A percentile compares a stretch with the other conserved stretches of the same genome.
These are phyloP conservation scores for Cladophialophora psammophila DNA, from an alignment of 2,329 filamentous ascomycete genomes.

Conservation along the genomic window DNA sequence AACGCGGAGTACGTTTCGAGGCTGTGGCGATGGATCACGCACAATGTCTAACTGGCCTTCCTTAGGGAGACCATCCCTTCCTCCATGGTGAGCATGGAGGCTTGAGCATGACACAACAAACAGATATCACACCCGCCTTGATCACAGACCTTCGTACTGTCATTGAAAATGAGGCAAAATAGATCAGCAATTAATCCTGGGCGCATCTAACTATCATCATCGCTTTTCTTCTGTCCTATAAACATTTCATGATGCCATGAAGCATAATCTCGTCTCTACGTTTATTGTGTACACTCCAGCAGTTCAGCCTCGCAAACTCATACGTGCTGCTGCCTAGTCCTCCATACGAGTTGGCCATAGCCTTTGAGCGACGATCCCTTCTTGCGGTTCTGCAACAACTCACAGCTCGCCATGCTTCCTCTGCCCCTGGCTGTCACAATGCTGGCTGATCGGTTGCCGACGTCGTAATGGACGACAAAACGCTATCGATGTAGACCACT, in stretches of 20 bases:
- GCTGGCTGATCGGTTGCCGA: neutral
- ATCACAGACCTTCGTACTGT: too few relatives aligned
- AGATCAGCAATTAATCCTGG: neutral
- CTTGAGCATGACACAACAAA: neutral
- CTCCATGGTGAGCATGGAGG: neutral
- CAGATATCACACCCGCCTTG: neutral
- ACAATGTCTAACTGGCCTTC: slow-evolving; percentile 16
- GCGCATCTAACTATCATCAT: neutral
- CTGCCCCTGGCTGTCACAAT: neutral
- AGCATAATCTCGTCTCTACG: slow-evolving; percentile 18
- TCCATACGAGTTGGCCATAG: neutral
- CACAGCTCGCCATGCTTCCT: neutral
- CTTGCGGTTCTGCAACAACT: neutral
- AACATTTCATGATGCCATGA: slow-evolving; percentile 20
- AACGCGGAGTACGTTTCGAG: slow-evolving; percentile 31
- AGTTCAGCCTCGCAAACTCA: neutral
- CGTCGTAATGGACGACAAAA: neutral
- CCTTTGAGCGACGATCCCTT: neutral
- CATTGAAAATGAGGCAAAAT: neutral
- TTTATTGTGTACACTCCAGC: slow-evolving; percentile 10
- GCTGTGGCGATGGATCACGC: slow-evolving; percentile 36
- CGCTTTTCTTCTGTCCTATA: neutral
- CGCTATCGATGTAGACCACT: neutral
- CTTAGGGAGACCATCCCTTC: neutral
- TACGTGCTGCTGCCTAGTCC: neutral